These are phyloP conservation scores for Euphorbia corollata DNA, from an alignment of 441 rosid species.

Conservation along the genomic window DNA sequence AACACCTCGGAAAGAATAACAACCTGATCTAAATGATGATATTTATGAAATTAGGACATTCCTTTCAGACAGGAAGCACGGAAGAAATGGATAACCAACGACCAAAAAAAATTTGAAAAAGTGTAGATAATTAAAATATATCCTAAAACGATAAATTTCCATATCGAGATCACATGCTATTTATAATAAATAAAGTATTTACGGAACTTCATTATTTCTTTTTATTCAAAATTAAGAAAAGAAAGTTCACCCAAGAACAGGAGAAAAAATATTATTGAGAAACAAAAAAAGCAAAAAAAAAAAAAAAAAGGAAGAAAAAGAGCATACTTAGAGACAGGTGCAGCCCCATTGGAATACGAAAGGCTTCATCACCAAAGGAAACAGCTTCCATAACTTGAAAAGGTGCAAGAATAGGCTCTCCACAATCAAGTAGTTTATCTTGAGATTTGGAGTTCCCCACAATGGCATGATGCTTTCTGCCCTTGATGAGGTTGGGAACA, in stretches of 20 bases:
- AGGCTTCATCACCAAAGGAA: no score
- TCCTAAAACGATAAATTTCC: conserved; percentile 5
- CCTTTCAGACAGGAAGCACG: neutral
- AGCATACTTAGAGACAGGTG: neutral
- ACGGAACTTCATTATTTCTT: neutral
- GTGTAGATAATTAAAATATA: neutral
- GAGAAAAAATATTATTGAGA: neutral
- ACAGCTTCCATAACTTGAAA: neutral
- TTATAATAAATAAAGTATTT: neutral
- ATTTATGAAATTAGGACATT: conserved; percentile 6
- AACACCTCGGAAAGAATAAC: neutral
- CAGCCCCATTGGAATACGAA: no score
- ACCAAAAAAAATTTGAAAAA: neutral
- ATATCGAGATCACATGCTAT: neutral
- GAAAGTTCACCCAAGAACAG: neutral
- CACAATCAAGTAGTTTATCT: neutral
- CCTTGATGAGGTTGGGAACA: neutral
- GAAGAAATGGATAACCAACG: no score
- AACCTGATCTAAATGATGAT: neutral
- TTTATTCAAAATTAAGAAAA: neutral
- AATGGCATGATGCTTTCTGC: neutral
- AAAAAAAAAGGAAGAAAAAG: neutral
- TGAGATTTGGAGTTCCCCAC: neutral
- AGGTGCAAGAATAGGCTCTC: neutral
- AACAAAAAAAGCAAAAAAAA: neutral